These are phyloP conservation scores for Epichloe brachyelytri DNA, from an alignment of 2,329 filamentous ascomycete genomes.

Conservation along the genomic window DNA sequence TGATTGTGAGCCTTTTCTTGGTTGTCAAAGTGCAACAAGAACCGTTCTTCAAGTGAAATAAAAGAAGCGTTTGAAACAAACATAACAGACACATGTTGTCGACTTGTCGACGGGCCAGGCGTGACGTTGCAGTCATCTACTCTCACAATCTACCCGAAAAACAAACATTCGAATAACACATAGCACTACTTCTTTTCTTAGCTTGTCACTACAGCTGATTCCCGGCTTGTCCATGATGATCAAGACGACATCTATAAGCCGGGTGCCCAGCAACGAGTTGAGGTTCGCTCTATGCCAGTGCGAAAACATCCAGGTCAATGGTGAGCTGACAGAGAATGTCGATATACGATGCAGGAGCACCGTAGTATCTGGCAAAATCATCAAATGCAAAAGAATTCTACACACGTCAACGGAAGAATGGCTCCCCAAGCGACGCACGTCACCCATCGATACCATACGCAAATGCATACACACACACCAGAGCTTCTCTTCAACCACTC, in stretches of 20 bases:
- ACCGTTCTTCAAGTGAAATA: too few relatives aligned
- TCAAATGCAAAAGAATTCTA: not conserved
- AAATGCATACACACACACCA: too few relatives aligned
- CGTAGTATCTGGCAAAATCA: conserved; percentile 22
- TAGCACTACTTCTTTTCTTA: not conserved
- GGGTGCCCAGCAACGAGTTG: conserved; percentile 44
- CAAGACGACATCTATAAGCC: conserved; percentile 42
- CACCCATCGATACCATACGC: too few relatives aligned
- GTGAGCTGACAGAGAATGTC: conserved; percentile 33
- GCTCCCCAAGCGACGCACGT: not conserved
- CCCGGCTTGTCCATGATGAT: conserved; percentile 38
- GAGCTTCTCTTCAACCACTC: not conserved
- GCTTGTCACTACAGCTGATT: conserved; percentile 48
- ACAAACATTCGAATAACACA: not conserved
- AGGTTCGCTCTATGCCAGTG: conserved; percentile 39
- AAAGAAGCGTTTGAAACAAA: too few relatives aligned
- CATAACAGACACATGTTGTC: too few relatives aligned
- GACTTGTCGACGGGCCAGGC: not conserved
- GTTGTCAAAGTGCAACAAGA: too few relatives aligned
- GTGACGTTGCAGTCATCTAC: not conserved
- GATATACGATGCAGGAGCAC: conserved; percentile 26
- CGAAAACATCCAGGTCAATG: conserved; percentile 41
- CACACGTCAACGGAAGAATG: not conserved
- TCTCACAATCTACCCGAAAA: not conserved
- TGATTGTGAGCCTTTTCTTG: too few relatives aligned